Evolutionary conservation across 2,329 filamentous ascomycete species (phyloP).

Genomic region (Cephalotrichum gorgonifer): DNA sequence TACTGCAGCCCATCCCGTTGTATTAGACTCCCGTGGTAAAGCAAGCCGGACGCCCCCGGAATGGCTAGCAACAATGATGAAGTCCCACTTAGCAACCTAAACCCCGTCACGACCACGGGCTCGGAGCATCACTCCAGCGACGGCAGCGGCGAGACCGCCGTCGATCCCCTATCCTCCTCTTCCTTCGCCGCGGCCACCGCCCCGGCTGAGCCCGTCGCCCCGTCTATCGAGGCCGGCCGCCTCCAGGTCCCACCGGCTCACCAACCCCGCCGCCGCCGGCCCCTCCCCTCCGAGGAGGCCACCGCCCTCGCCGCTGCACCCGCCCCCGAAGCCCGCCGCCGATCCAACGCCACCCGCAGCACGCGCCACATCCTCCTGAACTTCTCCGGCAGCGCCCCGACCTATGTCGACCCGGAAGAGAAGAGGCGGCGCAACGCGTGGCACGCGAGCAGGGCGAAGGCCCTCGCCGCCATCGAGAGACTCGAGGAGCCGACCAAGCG

Average conservation of each 20-base stretch:
- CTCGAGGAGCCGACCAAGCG: neutral
- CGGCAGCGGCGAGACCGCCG: too few relatives aligned
- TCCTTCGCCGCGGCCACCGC: too few relatives aligned
- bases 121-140: too few relatives aligned
- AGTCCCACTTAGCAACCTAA: too few relatives aligned
- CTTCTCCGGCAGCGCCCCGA: conserved; percentile 3
- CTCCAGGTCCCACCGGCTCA: neutral
- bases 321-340: conserved; percentile 1
- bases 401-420: neutral
- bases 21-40: too few relatives aligned
- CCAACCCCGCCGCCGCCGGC: neutral
- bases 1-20: too few relatives aligned
- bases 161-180: too few relatives aligned
- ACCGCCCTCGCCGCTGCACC: neutral
- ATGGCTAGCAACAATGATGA: too few relatives aligned
- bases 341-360: conserved; percentile 3
- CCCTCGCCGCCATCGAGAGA: conserved; percentile 1
- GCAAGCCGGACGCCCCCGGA: too few relatives aligned
- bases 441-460: neutral
- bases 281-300: neutral
- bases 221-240: too few relatives aligned
- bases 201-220: too few relatives aligned
- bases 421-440: neutral
- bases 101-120: too few relatives aligned
- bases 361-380: conserved; percentile 5